These are phyloP conservation scores for Suillus placidus DNA, from an alignment of 768 basidiomycete genomes.

Conservation along the genomic window DNA sequence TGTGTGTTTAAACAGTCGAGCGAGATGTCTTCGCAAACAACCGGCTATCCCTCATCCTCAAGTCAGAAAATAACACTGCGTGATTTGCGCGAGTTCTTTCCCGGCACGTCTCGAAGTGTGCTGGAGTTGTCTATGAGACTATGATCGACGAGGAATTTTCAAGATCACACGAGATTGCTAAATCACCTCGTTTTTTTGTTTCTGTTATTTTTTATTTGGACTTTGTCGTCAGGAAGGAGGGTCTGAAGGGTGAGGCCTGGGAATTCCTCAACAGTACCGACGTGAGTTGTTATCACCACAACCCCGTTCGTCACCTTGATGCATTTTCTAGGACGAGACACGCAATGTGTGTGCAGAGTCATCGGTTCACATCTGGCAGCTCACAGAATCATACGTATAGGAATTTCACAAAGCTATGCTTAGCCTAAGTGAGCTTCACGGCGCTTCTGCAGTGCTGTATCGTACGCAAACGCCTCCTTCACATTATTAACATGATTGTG, in stretches of 20 bases:
- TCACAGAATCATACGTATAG: constrained; percentile 13
- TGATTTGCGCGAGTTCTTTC: constrained; percentile 13
- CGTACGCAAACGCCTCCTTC: constrained; percentile 14
- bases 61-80: constrained; percentile 16
- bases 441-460: constrained; percentile 25
- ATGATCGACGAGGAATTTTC: constrained; percentile 29
- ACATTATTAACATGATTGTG: not conserved
- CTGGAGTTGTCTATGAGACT: constrained; percentile 23
- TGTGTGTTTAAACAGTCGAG: constrained; percentile 20
- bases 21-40: constrained; percentile 36
- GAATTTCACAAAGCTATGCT: constrained; percentile 29
- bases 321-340: constrained; percentile 14
- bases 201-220: no score
- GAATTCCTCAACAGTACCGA: constrained; percentile 23
- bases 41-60: constrained; percentile 34
- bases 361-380: not conserved
- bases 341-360: constrained; percentile 17
- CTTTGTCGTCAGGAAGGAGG: constrained; percentile 21
- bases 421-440: constrained; percentile 21
- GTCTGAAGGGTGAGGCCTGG: constrained; percentile 20
- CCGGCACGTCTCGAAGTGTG: constrained; percentile 18
- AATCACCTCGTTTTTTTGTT: constrained; percentile 26
- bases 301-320: not conserved
- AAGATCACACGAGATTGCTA: constrained; percentile 22
- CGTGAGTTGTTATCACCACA: constrained; percentile 16